Base-by-base conservation (phyloP, 169 alveolate genomes). In the Plasmodium coatneyi region DNA sequence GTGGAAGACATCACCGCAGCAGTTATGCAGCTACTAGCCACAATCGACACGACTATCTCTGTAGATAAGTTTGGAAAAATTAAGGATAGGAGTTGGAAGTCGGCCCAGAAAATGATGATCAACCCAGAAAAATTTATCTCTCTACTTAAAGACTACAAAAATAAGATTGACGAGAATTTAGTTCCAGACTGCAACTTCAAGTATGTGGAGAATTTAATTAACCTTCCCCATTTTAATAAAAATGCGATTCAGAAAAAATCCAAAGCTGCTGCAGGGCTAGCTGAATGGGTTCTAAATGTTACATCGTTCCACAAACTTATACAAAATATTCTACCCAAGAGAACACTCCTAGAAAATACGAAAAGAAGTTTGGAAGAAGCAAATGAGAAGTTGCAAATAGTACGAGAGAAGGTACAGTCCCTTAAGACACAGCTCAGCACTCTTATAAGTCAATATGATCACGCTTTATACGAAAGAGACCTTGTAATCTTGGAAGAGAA, bases 101-200 rank as follows among this genome's bases (percentile, higher is more conserved):
- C 98, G n/a, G 98, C 99, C n/a, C 97, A 97, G 92, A 98, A 97
- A 92, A 95, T 98, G 98, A 98, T 98, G 99, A 97, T 97, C 82
- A 97, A 98, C 71, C 99, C 99, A 5, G 99, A 97, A 96, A 98
- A 97, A 93, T 98, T 98, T 95, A 83, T 97, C 87, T 98, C 97
- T 83, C 97, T 96, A 80, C 95, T 98, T 74, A 95, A 96, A 84
- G 97, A 94, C 43, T 98, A 97, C 96, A 98, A 98, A 96, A 96
- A 96, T 72, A 96, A 92, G 89, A 98, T 98, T 39, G 99, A 98
- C 87, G 96, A 95, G 22, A 97, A 97, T 28, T 87, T 93, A 82
- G 99, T 98, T 52, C 98, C 99, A 22, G 96, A 94, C 41, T 96
- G 97, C 81, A 98, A 98, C 97, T 98, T 98, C 95, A 98, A 97